Evolutionary conservation across 177 flowering plant genomes (phyloP), one percentile per base, ranked within the genome.

Genomic region (Vitis hybrid): DNA sequence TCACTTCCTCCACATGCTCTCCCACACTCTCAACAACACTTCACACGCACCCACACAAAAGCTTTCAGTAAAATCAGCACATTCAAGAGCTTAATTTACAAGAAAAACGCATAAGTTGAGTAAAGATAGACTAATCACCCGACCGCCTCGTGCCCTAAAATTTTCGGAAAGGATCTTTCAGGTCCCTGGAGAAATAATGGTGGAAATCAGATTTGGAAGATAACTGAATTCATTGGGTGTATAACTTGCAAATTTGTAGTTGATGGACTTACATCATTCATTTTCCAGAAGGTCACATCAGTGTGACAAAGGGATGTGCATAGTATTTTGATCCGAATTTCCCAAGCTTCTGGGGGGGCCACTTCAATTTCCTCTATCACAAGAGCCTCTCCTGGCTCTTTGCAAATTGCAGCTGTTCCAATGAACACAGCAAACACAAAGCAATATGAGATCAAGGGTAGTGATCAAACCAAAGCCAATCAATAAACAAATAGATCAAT

Each of bases 1-100:
- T 72, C 39, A 90, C 75, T 45, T 82, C 93, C 18, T 74, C 75
- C 56, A 87, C 92, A 45, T 81, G 12, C 53, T 87, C 91, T n/a
- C 95, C 95, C 4, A 86, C 86, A 48, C 96, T 88, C 82, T 90
- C 92, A 3, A 90, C 90, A 9, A 85, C 78, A 3, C 92, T 89
- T 13, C 31, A 55, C 68, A 53, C 1, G 31, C 13, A 33, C 16
- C 51, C 51, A 26, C 45, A 39, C 45, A 39, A 39, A 39, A 39
- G 45, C 45, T 39, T 51, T 51, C 52, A 9, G 14, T 19, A 13
- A 26, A 45, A 66, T 55, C 12, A 22, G 12, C 10, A 55, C n/a
- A 31, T 1, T 33, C 20, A 20, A 67, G 1, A 1, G 10, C 13
- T 11, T n/a, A 48, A 39, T 16, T 2, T 33, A 52, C 1, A 58